Evolutionary conservation across 306 rosid species (phyloP), one percentile per base, ranked within the genome.

Genomic region (Ammopiptanthus mongolicus): DNA sequence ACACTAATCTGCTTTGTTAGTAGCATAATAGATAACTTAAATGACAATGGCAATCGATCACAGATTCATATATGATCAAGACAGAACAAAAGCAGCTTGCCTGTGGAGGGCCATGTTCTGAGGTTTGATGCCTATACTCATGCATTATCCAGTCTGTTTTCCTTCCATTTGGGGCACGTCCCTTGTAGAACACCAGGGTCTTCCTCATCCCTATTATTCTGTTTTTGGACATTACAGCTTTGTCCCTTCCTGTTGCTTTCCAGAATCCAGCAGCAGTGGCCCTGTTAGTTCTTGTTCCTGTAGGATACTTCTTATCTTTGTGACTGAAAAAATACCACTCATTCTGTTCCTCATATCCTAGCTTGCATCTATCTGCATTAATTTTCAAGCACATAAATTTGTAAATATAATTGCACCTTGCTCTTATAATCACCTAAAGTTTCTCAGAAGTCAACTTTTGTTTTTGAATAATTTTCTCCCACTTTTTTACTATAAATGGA

Each of bases 211-310:
- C 98, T 36, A 93, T 93, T 28, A 91, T 68, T 74, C 81, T 82
- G 80, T 88, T 85, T 75, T 89, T 89, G 11, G 97, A 86, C 37
- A 87, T 80, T 58, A 93, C 97, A 10, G 93, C 98, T 37, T 93
- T 93, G 86, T 93, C 98, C 5, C 98, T 88, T 41, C 98, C 98
- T 0, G 98, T 93, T 19, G 98, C 98, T 64, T 93, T 93, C 98
- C 98, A 93, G 80, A 93, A 93, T 25, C 98, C 98, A 31, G 97
- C 91, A 19, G 87, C 84, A 10, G 98, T 93, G 0, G 98, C 98
- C 61, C 98, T 86, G 46, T 93, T 93, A 0, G 98, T 93, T 39
- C 98, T 66, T 5, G 93, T 91, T 44, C 98, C 98, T 1, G 97
- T 89, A 0, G 98, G 98, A 81, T 93, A 93, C 74, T 93, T 93